Conservation (phyloP, 2,329 filamentous ascomycete species). For the Cryphonectria carpinicola region DNA sequence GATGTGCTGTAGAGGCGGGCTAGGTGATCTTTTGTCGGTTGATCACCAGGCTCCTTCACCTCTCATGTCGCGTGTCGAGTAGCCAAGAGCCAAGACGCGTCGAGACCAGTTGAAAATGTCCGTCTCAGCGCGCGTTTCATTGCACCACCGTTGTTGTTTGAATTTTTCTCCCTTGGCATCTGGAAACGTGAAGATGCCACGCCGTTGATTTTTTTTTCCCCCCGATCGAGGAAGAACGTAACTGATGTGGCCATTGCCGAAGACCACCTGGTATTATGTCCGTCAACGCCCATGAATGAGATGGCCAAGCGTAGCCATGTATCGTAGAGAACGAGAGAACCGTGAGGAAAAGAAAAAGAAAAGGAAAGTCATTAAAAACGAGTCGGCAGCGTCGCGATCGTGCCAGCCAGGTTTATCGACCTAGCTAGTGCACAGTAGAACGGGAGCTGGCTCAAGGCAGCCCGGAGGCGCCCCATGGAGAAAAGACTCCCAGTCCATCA, state of each 20-base stretch:
- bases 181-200: constrained; percentile 11
- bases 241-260: constrained; percentile 23
- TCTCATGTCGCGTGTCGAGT: too few relatives aligned
- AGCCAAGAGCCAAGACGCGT: background rate
- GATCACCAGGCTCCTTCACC: background rate
- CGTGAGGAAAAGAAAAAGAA: constrained; percentile 31
- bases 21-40: background rate
- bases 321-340: constrained; percentile 33
- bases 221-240: constrained; percentile 14
- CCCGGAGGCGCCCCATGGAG: background rate
- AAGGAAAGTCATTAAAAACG: constrained; percentile 24
- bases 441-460: background rate
- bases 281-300: constrained; percentile 27
- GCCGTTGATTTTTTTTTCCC: background rate
- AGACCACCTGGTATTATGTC: constrained; percentile 28
- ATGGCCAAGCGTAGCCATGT: constrained; percentile 26
- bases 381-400: constrained; percentile 21
- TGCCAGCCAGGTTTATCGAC: background rate
- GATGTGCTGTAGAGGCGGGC: background rate
- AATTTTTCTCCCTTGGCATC: background rate
- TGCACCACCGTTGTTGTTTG: background rate
- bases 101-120: background rate
- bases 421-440: constrained; percentile 2
- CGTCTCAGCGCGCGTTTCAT: background rate
- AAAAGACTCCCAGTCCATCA: background rate